Base-by-base conservation (phyloP, 331 rosid species). In the Stylosanthes scabra region DNA sequence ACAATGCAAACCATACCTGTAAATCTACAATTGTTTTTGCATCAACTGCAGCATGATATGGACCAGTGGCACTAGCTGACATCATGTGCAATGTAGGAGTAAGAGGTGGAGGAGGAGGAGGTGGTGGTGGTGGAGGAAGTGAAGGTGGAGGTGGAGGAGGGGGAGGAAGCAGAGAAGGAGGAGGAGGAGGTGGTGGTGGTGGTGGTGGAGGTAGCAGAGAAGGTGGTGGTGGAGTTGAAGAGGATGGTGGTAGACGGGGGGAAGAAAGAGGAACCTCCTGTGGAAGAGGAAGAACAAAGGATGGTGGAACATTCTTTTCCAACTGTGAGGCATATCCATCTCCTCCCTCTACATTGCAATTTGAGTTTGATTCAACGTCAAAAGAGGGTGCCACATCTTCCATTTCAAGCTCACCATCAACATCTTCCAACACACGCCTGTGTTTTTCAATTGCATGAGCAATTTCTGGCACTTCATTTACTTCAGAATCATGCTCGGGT, bases 401-500 rank as follows among this genome's bases (percentile, higher is more conserved):
- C 99, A 95, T 95, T 84, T 95, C 99, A 74, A 95, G 97, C 79
- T 95, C 99, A 7, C 98, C 99, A 61, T 92, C 99, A 66, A 95
- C 97, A 63, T 92, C 99, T 85, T 92, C 98, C 83, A 92, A 80
- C 64, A 92, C 86, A 83, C 83, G 99, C 66, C 92, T 85, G 72
- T 61, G 99, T 72, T 87, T 95, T 77, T 83, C 96, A 28, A 78
- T 63, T 46, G 85, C 74, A 31, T 83, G 83, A 13, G 72, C 41
- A 4, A 9, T 73, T 80, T 84, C 89, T 45, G 63, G 85, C 72
- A 84, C 86, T 77, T 84, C 88, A 66, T 27, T 68, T 25, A 81
- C 73, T 75, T 68, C 86, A 74, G 88, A 85, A 75, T 82, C 80
- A 80, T 79, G 94, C 87, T 84, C 96, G 37, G 99, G 97, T 2